Evolutionary conservation across 495 filamentous ascomycete species (phyloP).

Genomic region (Podospora pseudopauciseta): DNA sequence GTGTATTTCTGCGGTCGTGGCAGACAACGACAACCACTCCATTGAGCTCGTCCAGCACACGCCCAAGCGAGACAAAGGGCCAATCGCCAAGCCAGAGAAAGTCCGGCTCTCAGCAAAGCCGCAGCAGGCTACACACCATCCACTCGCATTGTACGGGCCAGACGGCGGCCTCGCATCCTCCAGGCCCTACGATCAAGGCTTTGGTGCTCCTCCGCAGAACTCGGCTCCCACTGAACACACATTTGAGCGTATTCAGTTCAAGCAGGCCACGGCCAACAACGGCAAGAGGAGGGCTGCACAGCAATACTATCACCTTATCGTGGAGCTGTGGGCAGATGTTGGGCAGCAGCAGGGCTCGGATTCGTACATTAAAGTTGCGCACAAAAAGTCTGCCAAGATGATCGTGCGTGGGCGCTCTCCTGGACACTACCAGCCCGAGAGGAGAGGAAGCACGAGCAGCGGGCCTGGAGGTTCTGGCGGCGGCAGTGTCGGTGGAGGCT

Average conservation of each 20-base stretch:
- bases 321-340: constrained; percentile 83
- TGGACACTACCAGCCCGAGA: constrained; percentile 86
- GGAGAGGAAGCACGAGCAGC: constrained; percentile 69
- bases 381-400: constrained; percentile 75
- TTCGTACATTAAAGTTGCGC: constrained; percentile 73
- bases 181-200: constrained; percentile 39
- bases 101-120: constrained; percentile 66
- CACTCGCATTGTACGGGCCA: constrained; percentile 33
- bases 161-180: constrained; percentile 39
- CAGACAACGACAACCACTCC: constrained; percentile 68
- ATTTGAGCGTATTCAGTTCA: constrained; percentile 96
- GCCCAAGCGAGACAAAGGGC: constrained; percentile 90
- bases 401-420: constrained; percentile 91
- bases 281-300: constrained; percentile 88
- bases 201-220: constrained; percentile 34
- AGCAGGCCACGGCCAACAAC: constrained; percentile 93
- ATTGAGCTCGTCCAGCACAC: constrained; percentile 93
- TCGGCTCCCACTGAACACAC: constrained; percentile 56
- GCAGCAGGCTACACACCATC: constrained; percentile 46
- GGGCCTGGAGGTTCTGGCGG: constrained; percentile 62
- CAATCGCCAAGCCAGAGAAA: constrained; percentile 71
- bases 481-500: constrained; percentile 47
- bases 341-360: constrained; percentile 39
- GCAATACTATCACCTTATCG: constrained; percentile 89
- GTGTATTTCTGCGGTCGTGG: constrained; percentile 83